Base-by-base conservation (phyloP, 2,329 filamentous ascomycete genomes). In the Aspergillus fructus region DNA sequence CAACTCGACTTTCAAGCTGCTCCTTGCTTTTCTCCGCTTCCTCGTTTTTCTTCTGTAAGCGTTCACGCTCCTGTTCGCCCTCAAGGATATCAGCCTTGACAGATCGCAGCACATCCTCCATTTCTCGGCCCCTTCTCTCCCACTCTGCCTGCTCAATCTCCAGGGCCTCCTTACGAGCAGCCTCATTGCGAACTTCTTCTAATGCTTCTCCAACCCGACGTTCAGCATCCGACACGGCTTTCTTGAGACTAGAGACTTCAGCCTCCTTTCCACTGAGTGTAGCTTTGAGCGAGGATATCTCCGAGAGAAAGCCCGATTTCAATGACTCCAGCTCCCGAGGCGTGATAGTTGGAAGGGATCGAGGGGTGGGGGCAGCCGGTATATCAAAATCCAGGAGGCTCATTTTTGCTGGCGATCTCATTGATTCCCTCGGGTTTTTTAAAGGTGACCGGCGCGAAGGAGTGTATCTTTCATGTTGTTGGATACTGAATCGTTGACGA, bases 221-320 rank as follows among this genome's bases (percentile, higher is more conserved):
- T 78, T 99, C 94, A 0, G 94, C 93, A 74, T 97, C 93, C 5
- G 85, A 86, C 30, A 97, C 86, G 0, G 94, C 91, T 43, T 89
- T 86, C 72, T 96, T 96, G 58, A 97, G 83, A 34, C 89, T 93
- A 50, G 87, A 82, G 37, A 94, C 91, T 73, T 97, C 93, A 5
- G 93, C 93, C 71, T 97, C 93, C 68, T 94, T 96, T 49, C 94
- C 94, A 66, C 88, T 93, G 9, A 99, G 81, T 9, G 91, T 93
- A 3, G 94, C 94, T 69, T 91, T 94, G 17, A 99, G 84, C n/a
- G 90, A 91, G 61, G 91, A 96, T 59, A 99, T 96, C 71, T 97
- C 91, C 0, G 93, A 96, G 51, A 96, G 82, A 67, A 96, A 96
- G 23, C 84, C 85, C 0, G 93, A 97, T 73, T 97, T 97, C 59